A percentile compares a stretch with the other conserved stretches of the same genome.
phyloP scores from a whole-genome alignment of 192 early-diverging fungal species.

The Podochytrium sp. region DNA sequence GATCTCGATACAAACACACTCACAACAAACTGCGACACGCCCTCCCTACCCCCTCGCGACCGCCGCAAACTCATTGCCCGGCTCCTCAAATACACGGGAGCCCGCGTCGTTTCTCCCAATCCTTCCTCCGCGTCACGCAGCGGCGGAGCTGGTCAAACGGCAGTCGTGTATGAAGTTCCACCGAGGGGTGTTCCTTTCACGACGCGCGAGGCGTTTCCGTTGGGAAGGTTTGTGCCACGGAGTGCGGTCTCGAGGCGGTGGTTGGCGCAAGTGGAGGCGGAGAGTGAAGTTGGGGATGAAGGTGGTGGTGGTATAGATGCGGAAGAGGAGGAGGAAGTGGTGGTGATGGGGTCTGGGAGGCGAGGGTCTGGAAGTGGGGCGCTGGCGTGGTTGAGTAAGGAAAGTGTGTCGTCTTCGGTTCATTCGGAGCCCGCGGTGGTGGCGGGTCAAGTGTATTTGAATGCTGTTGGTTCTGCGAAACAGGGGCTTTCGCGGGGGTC shows the following conservation, averaged over 20 bases:
- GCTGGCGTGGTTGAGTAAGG: too few species aligned
- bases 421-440: too few species aligned
- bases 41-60: constrained; percentile 60
- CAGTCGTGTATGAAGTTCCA: constrained; percentile 15
- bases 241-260: constrained; percentile 24
- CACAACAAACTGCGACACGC: constrained; percentile 34
- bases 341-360: too few species aligned
- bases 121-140: neutral
- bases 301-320: neutral
- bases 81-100: constrained; percentile 61
- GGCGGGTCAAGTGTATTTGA: too few species aligned
- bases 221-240: constrained; percentile 45
- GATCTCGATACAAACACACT: constrained; percentile 74
- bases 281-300: constrained; percentile 27
- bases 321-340: neutral
- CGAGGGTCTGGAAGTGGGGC: neutral
- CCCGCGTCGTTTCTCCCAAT: constrained; percentile 29
- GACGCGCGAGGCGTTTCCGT: constrained; percentile 60
- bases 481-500: too few species aligned
- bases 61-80: constrained; percentile 65
- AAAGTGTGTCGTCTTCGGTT: too few species aligned
- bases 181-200: constrained; percentile 62
- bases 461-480: too few species aligned
- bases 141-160: neutral
- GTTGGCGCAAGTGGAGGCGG: constrained; percentile 11